Conservation (phyloP, 331 rosid genomes). For the Malus hybrid region DNA sequence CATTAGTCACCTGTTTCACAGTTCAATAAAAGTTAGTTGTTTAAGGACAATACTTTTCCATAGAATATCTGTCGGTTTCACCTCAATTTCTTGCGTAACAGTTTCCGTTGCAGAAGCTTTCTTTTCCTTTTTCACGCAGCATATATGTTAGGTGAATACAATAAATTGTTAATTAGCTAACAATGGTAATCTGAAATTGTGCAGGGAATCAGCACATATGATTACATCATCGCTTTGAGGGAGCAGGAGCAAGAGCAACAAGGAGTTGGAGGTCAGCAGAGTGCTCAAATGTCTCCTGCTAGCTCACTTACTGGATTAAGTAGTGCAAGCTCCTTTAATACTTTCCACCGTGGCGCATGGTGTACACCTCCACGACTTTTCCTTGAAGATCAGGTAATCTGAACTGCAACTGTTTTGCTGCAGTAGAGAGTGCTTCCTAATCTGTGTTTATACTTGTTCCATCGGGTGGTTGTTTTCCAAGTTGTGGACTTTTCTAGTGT, state of each 20-base stretch:
- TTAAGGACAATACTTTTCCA: not conserved
- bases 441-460: not conserved
- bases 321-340: conserved; percentile 91
- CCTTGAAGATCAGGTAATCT: conserved; percentile 88
- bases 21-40: no score
- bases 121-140: not conserved
- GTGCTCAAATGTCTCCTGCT: conserved; percentile 97
- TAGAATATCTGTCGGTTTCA: not conserved
- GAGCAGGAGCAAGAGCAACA: conserved; percentile 93
- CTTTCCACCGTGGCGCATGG: conserved; percentile 91
- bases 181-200: not conserved
- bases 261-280: conserved; percentile 87
- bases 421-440: not conserved
- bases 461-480: not conserved
- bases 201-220: conserved; percentile 96
- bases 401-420: not conserved
- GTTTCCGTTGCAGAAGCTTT: not conserved
- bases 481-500: no score
- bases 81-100: not conserved
- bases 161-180: not conserved
- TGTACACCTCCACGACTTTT: conserved; percentile 95
- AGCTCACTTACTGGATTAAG: conserved; percentile 95
- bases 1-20: not conserved
- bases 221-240: conserved; percentile 94
- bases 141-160: not conserved